A percentile compares a stretch with the other conserved stretches of the same genome.
phyloP scores from a whole-genome alignment of 257 asterid genomes.

The Solanum phureja region DNA sequence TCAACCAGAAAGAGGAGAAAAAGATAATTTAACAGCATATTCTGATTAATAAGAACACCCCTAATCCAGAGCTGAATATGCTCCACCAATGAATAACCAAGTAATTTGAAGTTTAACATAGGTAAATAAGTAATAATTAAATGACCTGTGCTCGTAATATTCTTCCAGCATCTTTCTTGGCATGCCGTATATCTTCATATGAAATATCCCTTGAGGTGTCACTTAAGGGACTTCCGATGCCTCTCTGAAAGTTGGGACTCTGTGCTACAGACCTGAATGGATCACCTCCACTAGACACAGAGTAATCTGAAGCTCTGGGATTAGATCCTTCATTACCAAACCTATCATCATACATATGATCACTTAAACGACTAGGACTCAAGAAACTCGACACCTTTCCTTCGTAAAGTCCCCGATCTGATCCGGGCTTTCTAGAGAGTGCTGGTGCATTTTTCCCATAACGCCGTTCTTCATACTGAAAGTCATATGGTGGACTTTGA shows the following conservation, averaged over 20 bases:
- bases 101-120: not conserved
- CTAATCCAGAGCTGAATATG: not conserved
- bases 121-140: constrained; percentile 1
- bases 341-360: constrained; percentile 36
- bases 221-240: constrained; percentile 50
- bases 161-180: constrained; percentile 19
- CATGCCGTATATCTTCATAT: constrained; percentile 21
- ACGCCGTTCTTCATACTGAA: constrained; percentile 88
- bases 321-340: constrained; percentile 50
- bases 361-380: constrained; percentile 63
- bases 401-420: constrained; percentile 79
- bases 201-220: constrained; percentile 52
- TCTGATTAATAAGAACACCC: not conserved
- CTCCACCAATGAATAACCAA: not conserved
- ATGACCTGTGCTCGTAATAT: constrained; percentile 44
- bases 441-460: constrained; percentile 65
- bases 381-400: constrained; percentile 69
- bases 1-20: not conserved
- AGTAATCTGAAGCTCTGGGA: constrained; percentile 50
- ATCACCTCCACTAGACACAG: constrained; percentile 57
- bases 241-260: constrained; percentile 50
- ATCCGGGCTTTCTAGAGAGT: constrained; percentile 79
- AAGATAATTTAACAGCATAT: not conserved
- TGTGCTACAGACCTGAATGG: constrained; percentile 34
- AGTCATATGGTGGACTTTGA: constrained; percentile 98